These are phyloP conservation scores for Ilyonectria robusta DNA, from an alignment of 2,329 filamentous ascomycete genomes.

Conservation along the genomic window DNA sequence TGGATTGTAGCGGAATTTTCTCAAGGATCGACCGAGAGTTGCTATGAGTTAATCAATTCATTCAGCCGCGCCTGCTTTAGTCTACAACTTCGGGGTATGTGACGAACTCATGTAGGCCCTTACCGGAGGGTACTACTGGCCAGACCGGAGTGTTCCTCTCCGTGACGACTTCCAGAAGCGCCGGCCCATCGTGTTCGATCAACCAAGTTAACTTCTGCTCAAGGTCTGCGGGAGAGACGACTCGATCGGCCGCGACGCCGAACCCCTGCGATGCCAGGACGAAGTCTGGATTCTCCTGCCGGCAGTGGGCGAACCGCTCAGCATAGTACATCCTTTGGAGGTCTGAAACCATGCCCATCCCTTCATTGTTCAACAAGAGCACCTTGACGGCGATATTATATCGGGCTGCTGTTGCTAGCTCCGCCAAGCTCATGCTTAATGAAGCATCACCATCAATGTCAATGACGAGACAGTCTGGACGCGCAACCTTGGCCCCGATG, in stretches of 20 bases:
- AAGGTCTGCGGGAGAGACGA: constrained; percentile 82
- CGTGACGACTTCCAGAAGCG: constrained; percentile 90
- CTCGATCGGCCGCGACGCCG: constrained; percentile 82
- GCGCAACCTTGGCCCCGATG: constrained; percentile 90
- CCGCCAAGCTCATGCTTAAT: constrained; percentile 97
- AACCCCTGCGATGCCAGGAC: constrained; percentile 93
- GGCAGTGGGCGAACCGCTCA: constrained; percentile 91
- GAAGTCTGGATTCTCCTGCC: constrained; percentile 94
- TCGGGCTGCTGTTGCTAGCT: constrained; percentile 91
- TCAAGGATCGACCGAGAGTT: too few relatives aligned
- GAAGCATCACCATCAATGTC: constrained; percentile 98
- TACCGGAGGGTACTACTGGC: constrained; percentile 94
- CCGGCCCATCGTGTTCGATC: constrained; percentile 89
- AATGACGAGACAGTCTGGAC: constrained; percentile 84
- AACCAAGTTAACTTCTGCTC: constrained; percentile 87
- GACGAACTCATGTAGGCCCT: constrained; percentile 91
- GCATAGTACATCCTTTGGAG: constrained; percentile 99
- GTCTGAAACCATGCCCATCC: constrained; percentile 98
- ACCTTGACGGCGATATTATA: constrained; percentile 98
- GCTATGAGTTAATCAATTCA: too few relatives aligned
- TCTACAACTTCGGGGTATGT: neutral
- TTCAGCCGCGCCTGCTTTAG: too few relatives aligned
- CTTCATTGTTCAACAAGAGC: constrained; percentile 94
- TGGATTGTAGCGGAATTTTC: too few relatives aligned
- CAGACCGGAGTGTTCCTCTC: constrained; percentile 93